Evolutionary conservation across 192 early-diverging fungal species (phyloP).

Genomic region (Phlyctochytrium arcticum): DNA sequence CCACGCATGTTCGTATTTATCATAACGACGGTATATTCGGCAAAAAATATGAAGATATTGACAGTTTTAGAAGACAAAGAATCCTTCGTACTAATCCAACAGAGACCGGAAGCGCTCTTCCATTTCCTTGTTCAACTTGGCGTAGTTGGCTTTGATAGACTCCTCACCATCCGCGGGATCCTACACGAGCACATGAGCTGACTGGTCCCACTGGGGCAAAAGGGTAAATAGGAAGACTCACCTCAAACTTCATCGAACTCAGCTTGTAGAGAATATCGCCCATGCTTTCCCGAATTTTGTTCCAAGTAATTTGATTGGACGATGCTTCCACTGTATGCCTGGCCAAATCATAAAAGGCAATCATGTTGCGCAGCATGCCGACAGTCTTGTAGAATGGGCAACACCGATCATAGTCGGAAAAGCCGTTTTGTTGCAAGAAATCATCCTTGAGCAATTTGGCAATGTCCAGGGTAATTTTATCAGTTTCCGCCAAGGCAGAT

Average conservation of each 20-base stretch:
- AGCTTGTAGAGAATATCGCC: constrained; percentile 93
- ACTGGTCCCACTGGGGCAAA: not conserved
- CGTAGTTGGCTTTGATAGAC: constrained; percentile 81
- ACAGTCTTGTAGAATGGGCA: constrained; percentile 99
- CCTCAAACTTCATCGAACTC: constrained; percentile 99
- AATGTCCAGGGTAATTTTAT: constrained; percentile 98
- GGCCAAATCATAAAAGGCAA: constrained; percentile 93
- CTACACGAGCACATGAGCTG: constrained; percentile 27
- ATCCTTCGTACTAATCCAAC: constrained; percentile 64
- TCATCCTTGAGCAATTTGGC: constrained; percentile 99
- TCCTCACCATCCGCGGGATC: constrained; percentile 96
- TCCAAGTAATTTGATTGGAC: constrained; percentile 87
- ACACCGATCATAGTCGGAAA: constrained; percentile 97
- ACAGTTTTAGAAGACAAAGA: too few species aligned
- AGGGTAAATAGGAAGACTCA: constrained; percentile 16
- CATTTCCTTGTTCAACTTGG: constrained; percentile 90
- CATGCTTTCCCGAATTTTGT: constrained; percentile 89
- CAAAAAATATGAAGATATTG: too few species aligned
- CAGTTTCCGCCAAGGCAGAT: constrained; percentile 83
- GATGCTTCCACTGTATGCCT: constrained; percentile 92
- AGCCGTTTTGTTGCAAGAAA: constrained; percentile 99
- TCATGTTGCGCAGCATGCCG: constrained; percentile 97
- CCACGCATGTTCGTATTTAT: too few species aligned
- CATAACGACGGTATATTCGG: too few species aligned
- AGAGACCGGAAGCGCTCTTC: constrained; percentile 89